Evolutionary conservation across 768 basidiomycete genomes (phyloP).

Genomic region (Tulasnella sp.): DNA sequence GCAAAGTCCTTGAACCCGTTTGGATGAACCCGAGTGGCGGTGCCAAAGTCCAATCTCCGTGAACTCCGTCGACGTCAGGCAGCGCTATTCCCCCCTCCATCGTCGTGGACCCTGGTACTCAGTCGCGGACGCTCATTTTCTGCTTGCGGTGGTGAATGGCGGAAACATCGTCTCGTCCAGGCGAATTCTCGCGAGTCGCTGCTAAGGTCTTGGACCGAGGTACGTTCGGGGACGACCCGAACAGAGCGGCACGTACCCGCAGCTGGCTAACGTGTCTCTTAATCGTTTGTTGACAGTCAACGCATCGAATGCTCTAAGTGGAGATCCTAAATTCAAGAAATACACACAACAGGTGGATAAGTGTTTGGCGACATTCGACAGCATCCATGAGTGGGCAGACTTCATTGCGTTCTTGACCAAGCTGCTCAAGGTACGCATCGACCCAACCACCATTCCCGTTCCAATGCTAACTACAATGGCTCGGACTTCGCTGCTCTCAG

Average conservation of each 20-base stretch:
- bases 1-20: too few relatives aligned
- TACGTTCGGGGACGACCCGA: not conserved
- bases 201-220: slow-evolving; percentile 20
- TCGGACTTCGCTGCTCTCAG: slow-evolving; percentile 52
- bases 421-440: slow-evolving; percentile 71
- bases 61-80: not conserved
- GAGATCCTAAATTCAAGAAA: slow-evolving; percentile 92
- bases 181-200: slow-evolving; percentile 1
- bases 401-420: slow-evolving; percentile 97
- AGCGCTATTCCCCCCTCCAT: not conserved
- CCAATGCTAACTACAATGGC: slow-evolving; percentile 8
- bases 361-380: slow-evolving; percentile 90
- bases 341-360: slow-evolving; percentile 91
- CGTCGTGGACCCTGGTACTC: not conserved
- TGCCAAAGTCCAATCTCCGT: not conserved
- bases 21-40: not conserved
- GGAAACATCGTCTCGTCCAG: not conserved
- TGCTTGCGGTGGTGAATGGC: not conserved
- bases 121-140: not conserved
- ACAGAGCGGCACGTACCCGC: not conserved
- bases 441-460: not conserved
- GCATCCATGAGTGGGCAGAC: slow-evolving; percentile 98
- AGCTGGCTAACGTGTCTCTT: slow-evolving; percentile 10
- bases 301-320: slow-evolving; percentile 27
- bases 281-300: not conserved